phyloP scores from a whole-genome alignment of 306 rosid species.

The Vicia faba region DNA sequence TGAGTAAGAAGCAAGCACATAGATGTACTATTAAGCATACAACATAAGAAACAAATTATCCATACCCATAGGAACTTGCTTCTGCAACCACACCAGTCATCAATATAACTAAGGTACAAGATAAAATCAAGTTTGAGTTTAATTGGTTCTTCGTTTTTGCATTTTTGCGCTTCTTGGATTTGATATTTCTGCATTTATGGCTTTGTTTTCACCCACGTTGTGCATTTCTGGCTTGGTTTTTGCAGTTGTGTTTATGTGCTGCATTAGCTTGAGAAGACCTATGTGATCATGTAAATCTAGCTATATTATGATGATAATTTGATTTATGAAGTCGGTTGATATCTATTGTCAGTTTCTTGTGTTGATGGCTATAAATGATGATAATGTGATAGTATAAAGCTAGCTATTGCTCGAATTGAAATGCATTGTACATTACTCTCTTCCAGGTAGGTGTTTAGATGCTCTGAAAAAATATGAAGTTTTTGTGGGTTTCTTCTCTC shows the following conservation, averaged over 20 bases:
- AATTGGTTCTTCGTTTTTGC: background rate
- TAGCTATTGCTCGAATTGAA: too few species aligned
- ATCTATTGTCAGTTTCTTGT: background rate
- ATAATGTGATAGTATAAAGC: too few species aligned
- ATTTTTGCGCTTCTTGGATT: background rate
- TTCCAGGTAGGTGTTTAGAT: too few species aligned
- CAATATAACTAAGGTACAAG: background rate
- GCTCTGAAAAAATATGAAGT: too few species aligned
- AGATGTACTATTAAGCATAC: slow-evolving; percentile 26
- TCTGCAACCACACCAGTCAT: background rate
- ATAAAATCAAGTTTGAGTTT: background rate
- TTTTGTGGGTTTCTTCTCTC: too few species aligned
- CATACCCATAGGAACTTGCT: background rate
- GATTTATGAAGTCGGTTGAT: background rate
- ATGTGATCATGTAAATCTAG: background rate
- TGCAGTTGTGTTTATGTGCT: background rate
- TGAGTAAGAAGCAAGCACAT: slow-evolving; percentile 40
- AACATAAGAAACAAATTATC: slow-evolving; percentile 14
- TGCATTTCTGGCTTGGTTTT: background rate
- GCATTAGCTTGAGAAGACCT: background rate
- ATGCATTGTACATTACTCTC: too few species aligned
- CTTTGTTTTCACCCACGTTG: background rate
- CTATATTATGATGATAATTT: too few species aligned
- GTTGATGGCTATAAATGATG: too few species aligned
- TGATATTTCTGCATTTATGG: background rate